Base-by-base conservation (phyloP, 257 asterid genomes). In the Catharanthus roseus region DNA sequence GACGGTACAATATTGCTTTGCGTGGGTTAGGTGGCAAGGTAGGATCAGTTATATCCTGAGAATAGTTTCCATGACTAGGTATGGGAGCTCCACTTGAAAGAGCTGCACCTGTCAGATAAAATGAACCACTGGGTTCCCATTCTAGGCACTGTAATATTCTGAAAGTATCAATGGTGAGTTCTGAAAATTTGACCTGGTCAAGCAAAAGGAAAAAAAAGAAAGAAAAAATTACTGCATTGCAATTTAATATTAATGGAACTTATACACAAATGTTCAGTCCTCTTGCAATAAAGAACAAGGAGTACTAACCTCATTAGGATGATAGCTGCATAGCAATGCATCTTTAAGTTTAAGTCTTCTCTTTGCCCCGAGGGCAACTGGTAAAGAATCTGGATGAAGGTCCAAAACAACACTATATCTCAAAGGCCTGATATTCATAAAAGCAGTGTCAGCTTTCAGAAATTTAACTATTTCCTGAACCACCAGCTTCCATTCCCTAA, bases 41-140 rank as follows among this genome's bases (percentile, higher is more conserved):
- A 67, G 96, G 97, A 88, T 93, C 99, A 42, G 90, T 85, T 45
- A 93, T 88, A 74, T 93, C 99, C 78, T 89, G 96, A 34, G 81
- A 74, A 71, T 75, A 64, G 77, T 82, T 93, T 62, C 86, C 83
- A 74, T 89, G 95, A 83, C 82, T 89, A 62, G 84, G 80, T 61
- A 91, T 96, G 11, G 89, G 82, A 72, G 86, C 84, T 83, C 96
- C 99, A 89, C 79, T 73, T 50, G 89, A 71, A 76, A 82, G 74
- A 79, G 81, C 77, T 62, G 72, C 79, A 80, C 70, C 84, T 70
- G 86, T 75, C 86, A 85, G 92, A 80, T 88, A 93, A 85, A 93
- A 88, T 29, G 96, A 88, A 78, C 99, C 99, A 73, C 96, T 86
- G 49, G 97, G 97, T 83, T 93, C 99, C 99, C 96, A 93, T 80